phyloP scores from a whole-genome alignment of 1,284 basidiomycete genomes.

The Microbotryum silenes-acaulis region DNA sequence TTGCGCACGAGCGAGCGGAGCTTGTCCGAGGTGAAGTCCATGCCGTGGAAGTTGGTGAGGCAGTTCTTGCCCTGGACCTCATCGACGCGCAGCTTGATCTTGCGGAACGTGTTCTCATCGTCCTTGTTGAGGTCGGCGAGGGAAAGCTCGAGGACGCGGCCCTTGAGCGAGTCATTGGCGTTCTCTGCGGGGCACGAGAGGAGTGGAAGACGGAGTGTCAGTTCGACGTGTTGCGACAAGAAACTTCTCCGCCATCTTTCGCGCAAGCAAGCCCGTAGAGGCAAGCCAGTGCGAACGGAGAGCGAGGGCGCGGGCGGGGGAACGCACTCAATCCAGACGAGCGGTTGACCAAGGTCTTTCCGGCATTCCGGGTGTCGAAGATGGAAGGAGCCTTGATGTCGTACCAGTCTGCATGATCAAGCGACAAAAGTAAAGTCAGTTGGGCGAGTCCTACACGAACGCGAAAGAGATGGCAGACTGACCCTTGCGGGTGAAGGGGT shows the following conservation, averaged over 20 bases:
- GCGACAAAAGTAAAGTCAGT: not conserved
- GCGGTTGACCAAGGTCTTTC: constrained; percentile 98
- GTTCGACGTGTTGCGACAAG: not conserved
- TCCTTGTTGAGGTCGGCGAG: constrained; percentile 99
- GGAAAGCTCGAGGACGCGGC: constrained; percentile 92
- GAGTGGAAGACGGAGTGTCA: not conserved
- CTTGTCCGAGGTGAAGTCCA: constrained; percentile 99
- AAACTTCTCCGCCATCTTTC: not conserved
- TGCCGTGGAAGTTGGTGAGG: constrained; percentile 99
- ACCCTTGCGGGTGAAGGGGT: constrained; percentile 99
- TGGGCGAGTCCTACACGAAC: not conserved
- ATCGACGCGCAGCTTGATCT: constrained; percentile 97
- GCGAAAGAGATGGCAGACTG: constrained; percentile 4
- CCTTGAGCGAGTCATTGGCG: constrained; percentile 96
- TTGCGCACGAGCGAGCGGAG: constrained; percentile 98
- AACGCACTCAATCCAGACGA: constrained; percentile 92
- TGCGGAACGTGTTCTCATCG: constrained; percentile 99
- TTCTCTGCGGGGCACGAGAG: constrained; percentile 58
- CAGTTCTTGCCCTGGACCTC: constrained; percentile 99
- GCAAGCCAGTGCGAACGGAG: not conserved
- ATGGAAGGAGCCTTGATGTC: constrained; percentile 98
- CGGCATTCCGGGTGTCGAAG: constrained; percentile 94
- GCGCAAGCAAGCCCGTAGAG: constrained; percentile 17
- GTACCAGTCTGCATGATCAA: constrained; percentile 76
- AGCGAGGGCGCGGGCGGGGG: not conserved